Conservation (phyloP, 768 basidiomycete species). For the Hygrocybe punicea region DNA sequence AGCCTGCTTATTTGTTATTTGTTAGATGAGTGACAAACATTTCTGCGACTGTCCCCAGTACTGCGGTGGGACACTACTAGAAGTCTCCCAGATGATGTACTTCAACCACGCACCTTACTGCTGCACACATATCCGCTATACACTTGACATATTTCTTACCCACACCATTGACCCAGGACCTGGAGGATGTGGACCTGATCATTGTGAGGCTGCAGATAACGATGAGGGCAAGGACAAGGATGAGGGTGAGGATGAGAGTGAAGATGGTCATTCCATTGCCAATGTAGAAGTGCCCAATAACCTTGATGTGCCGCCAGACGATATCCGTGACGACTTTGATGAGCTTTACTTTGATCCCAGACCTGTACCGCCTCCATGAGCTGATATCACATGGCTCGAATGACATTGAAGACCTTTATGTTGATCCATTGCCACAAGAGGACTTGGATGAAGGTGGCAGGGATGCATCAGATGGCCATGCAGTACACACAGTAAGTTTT, state of each 20-base stretch:
- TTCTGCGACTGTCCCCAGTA: background rate
- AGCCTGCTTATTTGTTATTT: too few species aligned
- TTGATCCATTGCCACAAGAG: too few species aligned
- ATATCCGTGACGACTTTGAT: background rate
- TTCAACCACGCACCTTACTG: background rate
- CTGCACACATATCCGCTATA: background rate
- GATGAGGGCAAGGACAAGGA: background rate
- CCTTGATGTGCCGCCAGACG: background rate
- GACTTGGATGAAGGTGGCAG: too few species aligned
- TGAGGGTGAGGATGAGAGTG: too few species aligned
- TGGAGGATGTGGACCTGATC: background rate
- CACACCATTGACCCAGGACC: background rate
- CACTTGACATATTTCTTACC: background rate
- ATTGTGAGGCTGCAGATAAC: background rate
- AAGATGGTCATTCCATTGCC: background rate
- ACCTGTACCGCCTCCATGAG: background rate
- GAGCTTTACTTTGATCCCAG: background rate
- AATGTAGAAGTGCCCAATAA: background rate
- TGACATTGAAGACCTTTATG: background rate
- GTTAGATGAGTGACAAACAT: too few species aligned
- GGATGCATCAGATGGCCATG: too few species aligned
- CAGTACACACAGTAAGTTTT: background rate
- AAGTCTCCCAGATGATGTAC: background rate
- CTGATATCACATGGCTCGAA: background rate
- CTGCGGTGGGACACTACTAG: background rate